These are phyloP conservation scores for Fusarium hostae DNA, from an alignment of 2,329 filamentous ascomycete species.

Conservation along the genomic window DNA sequence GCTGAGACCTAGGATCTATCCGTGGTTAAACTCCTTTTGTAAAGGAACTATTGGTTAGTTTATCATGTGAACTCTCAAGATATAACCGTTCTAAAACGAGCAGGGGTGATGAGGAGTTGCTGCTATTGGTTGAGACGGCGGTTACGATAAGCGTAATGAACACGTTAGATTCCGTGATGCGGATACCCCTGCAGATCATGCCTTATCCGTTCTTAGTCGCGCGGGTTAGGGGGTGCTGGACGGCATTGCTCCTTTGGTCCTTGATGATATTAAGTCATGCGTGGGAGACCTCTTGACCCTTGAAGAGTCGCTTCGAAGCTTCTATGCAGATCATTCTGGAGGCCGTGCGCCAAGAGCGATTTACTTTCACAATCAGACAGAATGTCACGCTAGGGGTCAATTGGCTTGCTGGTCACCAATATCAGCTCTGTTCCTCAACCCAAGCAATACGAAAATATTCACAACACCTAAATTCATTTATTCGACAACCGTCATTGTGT, in stretches of 20 bases:
- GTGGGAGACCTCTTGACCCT: neutral
- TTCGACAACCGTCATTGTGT: accelerated
- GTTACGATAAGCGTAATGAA: slow-evolving; percentile 28
- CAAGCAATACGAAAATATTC: neutral
- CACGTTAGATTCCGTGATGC: slow-evolving; percentile 12
- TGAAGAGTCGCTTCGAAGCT: neutral
- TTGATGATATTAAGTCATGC: neutral
- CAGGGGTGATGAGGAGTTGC: neutral
- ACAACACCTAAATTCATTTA: neutral
- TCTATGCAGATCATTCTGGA: neutral
- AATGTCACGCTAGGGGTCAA: neutral
- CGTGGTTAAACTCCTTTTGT: neutral
- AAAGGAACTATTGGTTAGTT: slow-evolving; percentile 1
- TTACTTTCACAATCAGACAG: neutral
- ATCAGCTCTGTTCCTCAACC: neutral
- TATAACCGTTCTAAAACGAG: neutral
- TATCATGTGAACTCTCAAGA: neutral
- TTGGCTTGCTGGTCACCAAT: no score
- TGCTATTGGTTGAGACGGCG: slow-evolving; percentile 3
- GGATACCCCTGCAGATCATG: slow-evolving; percentile 29
- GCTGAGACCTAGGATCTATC: neutral
- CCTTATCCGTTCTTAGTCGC: slow-evolving; percentile 10
- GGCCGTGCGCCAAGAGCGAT: neutral
- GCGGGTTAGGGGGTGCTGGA: neutral
- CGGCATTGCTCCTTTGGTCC: neutral